Base-by-base conservation (phyloP, 495 filamentous ascomycete genomes). In the Trichoderma gamsii region DNA sequence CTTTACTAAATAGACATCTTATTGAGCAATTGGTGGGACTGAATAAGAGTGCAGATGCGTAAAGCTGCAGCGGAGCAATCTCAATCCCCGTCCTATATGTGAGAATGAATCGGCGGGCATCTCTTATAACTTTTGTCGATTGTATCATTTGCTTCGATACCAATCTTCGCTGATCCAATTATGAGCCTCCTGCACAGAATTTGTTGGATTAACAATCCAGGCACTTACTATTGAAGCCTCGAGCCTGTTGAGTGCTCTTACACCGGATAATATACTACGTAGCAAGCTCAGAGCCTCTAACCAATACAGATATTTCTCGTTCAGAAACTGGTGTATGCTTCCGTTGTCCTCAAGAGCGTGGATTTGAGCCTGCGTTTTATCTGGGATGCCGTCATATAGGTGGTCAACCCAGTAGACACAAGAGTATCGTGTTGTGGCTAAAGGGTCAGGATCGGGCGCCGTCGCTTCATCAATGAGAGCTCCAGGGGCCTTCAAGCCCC, bases 351-450 rank as follows among this genome's bases (percentile, higher is more conserved):
- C n/a, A 11, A 13, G 25, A 41, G 13, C 63, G 25, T 21, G 6
- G 3, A n/a, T 41, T n/a, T 4, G n/a, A 7, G n/a, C n/a, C 12
- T 18, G 3, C 5, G 18, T 63, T 32, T 63, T 16, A 16, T 27
- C 12, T 18, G 6, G 8, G 9, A 32, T 59, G 2, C 15, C 1
- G n/a, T 67, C 66, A 23, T 1, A 3, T 7, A 77, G 59, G 70
- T 80, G 79, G 41, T 78, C 72, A 66, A 74, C 69, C 79, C 77
- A 81, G 67, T 75, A 75, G 49, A 77, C 38, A 67, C 78, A 80
- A 11, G 79, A 71, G 66, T 81, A 81, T 32, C 71, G 73, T 63
- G 70, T 41, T 41, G 68, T 49, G 7, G 69, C 72, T 56, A 79
- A 49, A 44, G 76, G 76, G 66, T 79, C 75, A 11, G 73, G 70